These are phyloP conservation scores for Domatiomyces globalis DNA, from an alignment of 2,329 filamentous ascomycete genomes.

Conservation along the genomic window DNA sequence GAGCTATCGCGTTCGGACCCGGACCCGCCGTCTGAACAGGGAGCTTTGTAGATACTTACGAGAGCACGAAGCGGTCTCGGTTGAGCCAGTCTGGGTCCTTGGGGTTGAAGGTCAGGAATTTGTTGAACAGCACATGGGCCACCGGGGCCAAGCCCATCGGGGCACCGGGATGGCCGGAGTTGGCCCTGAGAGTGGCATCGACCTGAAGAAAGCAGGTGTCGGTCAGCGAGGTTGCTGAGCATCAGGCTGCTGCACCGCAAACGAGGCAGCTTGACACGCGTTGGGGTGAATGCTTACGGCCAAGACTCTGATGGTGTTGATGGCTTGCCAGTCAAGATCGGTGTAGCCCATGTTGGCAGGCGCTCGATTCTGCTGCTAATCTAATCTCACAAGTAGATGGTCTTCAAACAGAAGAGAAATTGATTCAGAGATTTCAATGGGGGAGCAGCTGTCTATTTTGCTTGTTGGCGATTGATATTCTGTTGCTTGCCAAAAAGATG, in stretches of 20 bases:
- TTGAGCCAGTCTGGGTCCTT: conserved; percentile 97
- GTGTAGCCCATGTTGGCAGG: conserved; percentile 64
- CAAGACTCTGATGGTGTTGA: conserved; percentile 95
- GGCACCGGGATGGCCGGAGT: conserved; percentile 96
- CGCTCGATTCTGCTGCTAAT: neutral
- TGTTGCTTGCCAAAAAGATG: neutral
- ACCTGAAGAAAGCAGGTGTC: conserved; percentile 44
- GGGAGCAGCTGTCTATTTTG: conserved; percentile 2
- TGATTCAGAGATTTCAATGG: neutral
- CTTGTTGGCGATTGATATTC: neutral
- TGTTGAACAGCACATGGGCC: conserved; percentile 95
- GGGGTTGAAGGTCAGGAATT: conserved; percentile 99
- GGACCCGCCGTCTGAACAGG: neutral
- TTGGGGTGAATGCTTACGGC: conserved; percentile 53
- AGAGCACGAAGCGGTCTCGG: conserved; percentile 96
- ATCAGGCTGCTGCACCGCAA: neutral
- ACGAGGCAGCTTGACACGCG: conserved; percentile 1
- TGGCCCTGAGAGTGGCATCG: conserved; percentile 91
- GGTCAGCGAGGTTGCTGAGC: conserved; percentile 20
- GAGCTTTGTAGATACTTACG: conserved; percentile 48
- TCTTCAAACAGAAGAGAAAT: conserved; percentile 8
- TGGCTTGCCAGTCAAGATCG: conserved; percentile 75
- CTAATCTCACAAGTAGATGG: conserved; percentile 6
- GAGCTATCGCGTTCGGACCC: neutral
- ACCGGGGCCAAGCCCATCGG: conserved; percentile 92